Conservation (phyloP, 2,329 filamentous ascomycete species). For the Mycosphaerella sp. region DNA sequence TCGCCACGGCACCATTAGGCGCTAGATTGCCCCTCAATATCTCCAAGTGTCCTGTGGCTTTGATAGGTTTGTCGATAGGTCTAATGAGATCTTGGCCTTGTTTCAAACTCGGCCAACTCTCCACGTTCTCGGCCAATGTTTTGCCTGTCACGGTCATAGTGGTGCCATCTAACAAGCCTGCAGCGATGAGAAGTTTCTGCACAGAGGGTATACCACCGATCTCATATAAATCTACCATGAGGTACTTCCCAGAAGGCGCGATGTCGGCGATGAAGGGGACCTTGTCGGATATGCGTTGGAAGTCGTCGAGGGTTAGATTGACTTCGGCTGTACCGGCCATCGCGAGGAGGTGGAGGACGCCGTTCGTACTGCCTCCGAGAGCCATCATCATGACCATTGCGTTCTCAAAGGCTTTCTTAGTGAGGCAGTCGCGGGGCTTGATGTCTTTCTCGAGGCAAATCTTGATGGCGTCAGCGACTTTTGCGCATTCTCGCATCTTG, state of each 20-base stretch:
- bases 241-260: slow-evolving; percentile 74
- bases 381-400: slow-evolving; percentile 87
- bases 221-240: slow-evolving; percentile 82
- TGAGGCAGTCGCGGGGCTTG: slow-evolving; percentile 71
- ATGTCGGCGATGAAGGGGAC: slow-evolving; percentile 83
- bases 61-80: slow-evolving; percentile 75
- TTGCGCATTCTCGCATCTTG: slow-evolving; percentile 81
- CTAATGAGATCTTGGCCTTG: slow-evolving; percentile 76
- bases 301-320: slow-evolving; percentile 69
- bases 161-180: slow-evolving; percentile 66
- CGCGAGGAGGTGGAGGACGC: slow-evolving; percentile 79
- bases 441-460: slow-evolving; percentile 78
- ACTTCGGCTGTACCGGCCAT: slow-evolving; percentile 84
- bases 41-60: slow-evolving; percentile 77
- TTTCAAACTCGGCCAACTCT: slow-evolving; percentile 67
- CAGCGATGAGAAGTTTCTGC: slow-evolving; percentile 75
- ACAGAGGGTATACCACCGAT: slow-evolving; percentile 81
- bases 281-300: slow-evolving; percentile 73
- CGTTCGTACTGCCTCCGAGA: slow-evolving; percentile 84
- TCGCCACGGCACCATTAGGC: slow-evolving; percentile 83
- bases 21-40: slow-evolving; percentile 83
- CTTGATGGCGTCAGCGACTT: slow-evolving; percentile 70
- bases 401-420: slow-evolving; percentile 76
- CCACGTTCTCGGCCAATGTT: slow-evolving; percentile 75
- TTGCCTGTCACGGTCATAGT: slow-evolving; percentile 79